Conservation (phyloP, 2,329 filamentous ascomycete genomes). For the Fulvia fulva region DNA sequence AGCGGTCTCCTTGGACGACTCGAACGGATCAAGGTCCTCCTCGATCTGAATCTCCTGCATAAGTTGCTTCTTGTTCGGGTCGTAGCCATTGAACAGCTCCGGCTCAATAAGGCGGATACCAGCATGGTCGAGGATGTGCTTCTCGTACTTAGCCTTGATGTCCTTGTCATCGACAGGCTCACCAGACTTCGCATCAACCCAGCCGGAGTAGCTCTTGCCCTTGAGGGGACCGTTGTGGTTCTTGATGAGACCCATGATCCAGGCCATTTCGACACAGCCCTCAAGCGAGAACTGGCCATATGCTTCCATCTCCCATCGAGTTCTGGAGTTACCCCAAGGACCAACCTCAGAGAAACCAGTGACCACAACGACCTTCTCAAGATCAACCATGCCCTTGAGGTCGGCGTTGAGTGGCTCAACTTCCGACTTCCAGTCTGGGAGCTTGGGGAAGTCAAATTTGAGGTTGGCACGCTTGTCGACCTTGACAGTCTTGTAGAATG, state of each 20-base stretch:
- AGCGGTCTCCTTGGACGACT: constrained; percentile 93
- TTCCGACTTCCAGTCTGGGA: constrained; percentile 89
- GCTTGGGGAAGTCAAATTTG: constrained; percentile 89
- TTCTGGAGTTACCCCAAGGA: constrained; percentile 97
- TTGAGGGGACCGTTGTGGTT: constrained; percentile 96
- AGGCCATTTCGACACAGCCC: constrained; percentile 98
- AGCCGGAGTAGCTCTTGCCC: constrained; percentile 93
- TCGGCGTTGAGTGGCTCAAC: constrained; percentile 81
- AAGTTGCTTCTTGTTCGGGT: constrained; percentile 97
- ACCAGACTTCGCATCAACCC: constrained; percentile 90
- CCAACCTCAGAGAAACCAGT: constrained; percentile 95
- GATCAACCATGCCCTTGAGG: constrained; percentile 96
- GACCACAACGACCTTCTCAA: constrained; percentile 96
- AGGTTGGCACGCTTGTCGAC: constrained; percentile 95
- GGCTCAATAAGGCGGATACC: constrained; percentile 98
- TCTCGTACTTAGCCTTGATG: constrained; percentile 95
- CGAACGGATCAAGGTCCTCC: constrained; percentile 94
- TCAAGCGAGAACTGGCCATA: constrained; percentile 95
- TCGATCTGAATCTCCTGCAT: constrained; percentile 97
- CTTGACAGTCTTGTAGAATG: constrained; percentile 88
- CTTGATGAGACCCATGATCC: constrained; percentile 99
- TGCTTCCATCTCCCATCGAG: constrained; percentile 99
- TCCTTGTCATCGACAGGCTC: constrained; percentile 98
- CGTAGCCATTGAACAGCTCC: constrained; percentile 93
- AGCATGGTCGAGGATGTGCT: constrained; percentile 90